Base-by-base conservation (phyloP, 2,329 filamentous ascomycete genomes). In the Sphaerulina musiva region DNA sequence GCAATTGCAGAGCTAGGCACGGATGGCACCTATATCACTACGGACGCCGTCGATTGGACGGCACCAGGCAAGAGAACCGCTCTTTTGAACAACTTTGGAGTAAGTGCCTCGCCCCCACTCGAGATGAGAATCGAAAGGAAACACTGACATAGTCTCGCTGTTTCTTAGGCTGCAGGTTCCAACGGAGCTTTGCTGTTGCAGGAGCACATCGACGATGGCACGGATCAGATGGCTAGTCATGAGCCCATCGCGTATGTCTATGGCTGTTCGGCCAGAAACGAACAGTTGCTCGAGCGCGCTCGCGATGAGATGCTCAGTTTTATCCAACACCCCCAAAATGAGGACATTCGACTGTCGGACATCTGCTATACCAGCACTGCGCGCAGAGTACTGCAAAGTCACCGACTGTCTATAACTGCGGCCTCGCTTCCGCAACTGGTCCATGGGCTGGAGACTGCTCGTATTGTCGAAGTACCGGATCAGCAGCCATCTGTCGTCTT, bases 151-250 rank as follows among this genome's bases (percentile, higher is more conserved):
- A 17, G 14, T 17, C 14, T 17, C 14, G 14, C 14, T 17, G 14
- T 17, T 17, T 17, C 14, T 17, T 17, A 17, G 14, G 14, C 14
- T 17, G 83, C 85, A 48, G 85, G 85, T 59, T 85, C 85, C 29
- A 89, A 89, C 69, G 86, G 84, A 1, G 80, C 82, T 14, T 66
- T 87, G 20, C 68, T 88, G 6, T 64, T 88, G 2, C 81, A 86
- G 63, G 84, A 87, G 57, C 80, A 74, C 0, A 62, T 61, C 52
- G 36, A 39, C n/a, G 17, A 12, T 14, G 51, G 39, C 12, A 64
- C 62, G 12, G 64, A 62, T 10, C 73, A 79, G 6, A 77, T 84
- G 20, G 71, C 69, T 12, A 73, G 74, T 1, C 80, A 86, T 45
- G 14, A 17, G 14, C 14, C 14, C 14, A 17, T 17, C 14, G 1